Base-by-base conservation (phyloP, 768 basidiomycete genomes). In the Podaxis carcinomalis region DNA sequence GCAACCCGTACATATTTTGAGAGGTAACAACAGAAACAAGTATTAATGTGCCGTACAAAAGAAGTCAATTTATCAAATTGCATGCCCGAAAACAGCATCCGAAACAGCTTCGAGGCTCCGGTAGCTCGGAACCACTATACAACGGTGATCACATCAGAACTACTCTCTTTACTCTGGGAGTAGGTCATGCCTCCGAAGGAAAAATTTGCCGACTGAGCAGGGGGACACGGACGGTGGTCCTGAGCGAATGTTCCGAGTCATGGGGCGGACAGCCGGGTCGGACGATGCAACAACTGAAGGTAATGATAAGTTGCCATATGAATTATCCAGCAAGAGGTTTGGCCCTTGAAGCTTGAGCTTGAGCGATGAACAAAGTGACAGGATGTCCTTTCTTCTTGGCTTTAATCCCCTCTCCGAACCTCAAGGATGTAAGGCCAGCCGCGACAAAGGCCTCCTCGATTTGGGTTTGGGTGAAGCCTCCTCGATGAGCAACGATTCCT, bases 401-500 rank as follows among this genome's bases (percentile, higher is more conserved):
- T 10, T 60, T 61, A 10, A 62, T 40, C 0, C 64, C 62, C 4
- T 62, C 62, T 1, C 59, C 61, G 37, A 72, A 68, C 16, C 58
- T 59, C 37, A 71, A 69, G 1, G 50, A 54, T 16, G 36, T 35
- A 50, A 75, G 47, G 1, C 68, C 70, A n/a, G 70, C 72, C 2
- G 54, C 59, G 11, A 65, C 64, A 53, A 72, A 73, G 5, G 66
- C 72, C 1, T 61, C 58, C 37, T 65, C 62, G 23, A 74, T 65
- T 19, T 62, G 56, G n/a, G 59, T 62, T 59, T 69, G 64, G 10
- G 64, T 65, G 37, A 75, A 67, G 5, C 74, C 74, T n/a, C 69
- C 66, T 19, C 62, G 64, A 51, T 76, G 73, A 1, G 72, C 67
- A 10, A 76, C 71, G 39, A 74, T 65, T 10, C 49, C 36, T 23